Evolutionary conservation across 495 filamentous ascomycete species (phyloP), one percentile per base, ranked within the genome.

Genomic region (Terfezia boudieri): DNA sequence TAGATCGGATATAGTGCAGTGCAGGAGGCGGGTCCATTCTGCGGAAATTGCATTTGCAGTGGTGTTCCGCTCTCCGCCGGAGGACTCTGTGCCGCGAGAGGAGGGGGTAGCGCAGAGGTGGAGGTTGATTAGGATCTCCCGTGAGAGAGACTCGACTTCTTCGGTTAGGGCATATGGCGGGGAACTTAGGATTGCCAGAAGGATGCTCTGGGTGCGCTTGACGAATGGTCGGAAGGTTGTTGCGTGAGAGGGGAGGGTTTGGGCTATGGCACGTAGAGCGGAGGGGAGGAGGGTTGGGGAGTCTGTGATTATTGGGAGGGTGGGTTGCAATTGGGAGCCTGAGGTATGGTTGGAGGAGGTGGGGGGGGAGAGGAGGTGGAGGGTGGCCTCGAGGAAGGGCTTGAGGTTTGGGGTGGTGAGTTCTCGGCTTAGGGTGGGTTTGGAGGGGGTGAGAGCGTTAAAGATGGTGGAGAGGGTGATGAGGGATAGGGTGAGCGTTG

Each of bases 371-470:
- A 51, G 53, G 23, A 62, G 50, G 7, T 54, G 59, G 22, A 65
- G 36, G 37, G 62, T 49, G 26, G 53, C 46, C n/a, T 51, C 53
- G 49, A 65, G 57, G 11, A 60, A 53, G 9, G 54, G 36, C 0
- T 62, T 59, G 16, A 65, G 57, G 17, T 65, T 65, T 0, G 63
- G 63, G 12, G 55, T 57, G 12, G 64, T 62, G 26, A 65, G 54
- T 50, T 65, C 62, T 16, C 63, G 54, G 14, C 59, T 55, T 1
- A 65, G 37, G 26, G 59, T 52, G 16, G 63, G 63, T n/a, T 58
- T 61, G 11, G 54, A 43, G 14, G 48, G 14, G 3, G 63, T 65
- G 20, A 65, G 43, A 9, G 9, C 50, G 8, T 58, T 62, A 50
- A 65, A 65, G 41, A 58, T 37, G 1, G 59, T 59, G 1, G 57